Percentiles rank a stretch among this genome's conserved stretches.
Conservation (phyloP, 192 early-diverging fungal genomes). For the Backusella parvicylindrica region DNA sequence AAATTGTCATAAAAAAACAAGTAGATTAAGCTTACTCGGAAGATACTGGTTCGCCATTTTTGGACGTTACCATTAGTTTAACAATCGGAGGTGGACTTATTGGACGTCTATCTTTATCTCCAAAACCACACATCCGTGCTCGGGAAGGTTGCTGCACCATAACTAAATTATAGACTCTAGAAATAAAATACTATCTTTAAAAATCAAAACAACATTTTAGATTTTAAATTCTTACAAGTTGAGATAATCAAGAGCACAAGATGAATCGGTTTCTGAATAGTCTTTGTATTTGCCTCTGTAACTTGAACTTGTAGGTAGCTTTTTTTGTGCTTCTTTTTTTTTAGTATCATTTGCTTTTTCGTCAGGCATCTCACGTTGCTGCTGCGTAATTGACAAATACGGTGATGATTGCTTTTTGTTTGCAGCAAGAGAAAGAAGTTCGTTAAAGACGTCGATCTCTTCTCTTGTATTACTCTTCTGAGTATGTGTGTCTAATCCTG, state of each 20-base stretch:
- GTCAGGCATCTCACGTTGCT: not conserved
- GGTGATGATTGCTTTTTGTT: not conserved
- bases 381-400: not conserved
- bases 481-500: not conserved
- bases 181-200: not conserved
- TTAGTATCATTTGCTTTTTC: not conserved
- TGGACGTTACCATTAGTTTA: conserved; percentile 51
- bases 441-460: conserved; percentile 4
- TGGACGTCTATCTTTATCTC: conserved; percentile 72
- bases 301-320: not conserved
- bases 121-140: conserved; percentile 79
- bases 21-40: conserved; percentile 48
- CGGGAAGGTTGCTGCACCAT: conserved; percentile 69
- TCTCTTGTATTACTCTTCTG: not conserved
- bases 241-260: not conserved
- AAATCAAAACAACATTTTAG: not conserved
- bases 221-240: not conserved
- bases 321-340: not conserved
- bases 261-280: not conserved
- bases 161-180: conserved; percentile 47
- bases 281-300: not conserved
- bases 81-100: conserved; percentile 69
- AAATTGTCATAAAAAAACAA: not conserved
- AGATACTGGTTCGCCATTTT: conserved; percentile 45
- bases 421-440: conserved; percentile 8